Conservation (phyloP, 345 rosid species). For the Pugionium dolabratum region DNA sequence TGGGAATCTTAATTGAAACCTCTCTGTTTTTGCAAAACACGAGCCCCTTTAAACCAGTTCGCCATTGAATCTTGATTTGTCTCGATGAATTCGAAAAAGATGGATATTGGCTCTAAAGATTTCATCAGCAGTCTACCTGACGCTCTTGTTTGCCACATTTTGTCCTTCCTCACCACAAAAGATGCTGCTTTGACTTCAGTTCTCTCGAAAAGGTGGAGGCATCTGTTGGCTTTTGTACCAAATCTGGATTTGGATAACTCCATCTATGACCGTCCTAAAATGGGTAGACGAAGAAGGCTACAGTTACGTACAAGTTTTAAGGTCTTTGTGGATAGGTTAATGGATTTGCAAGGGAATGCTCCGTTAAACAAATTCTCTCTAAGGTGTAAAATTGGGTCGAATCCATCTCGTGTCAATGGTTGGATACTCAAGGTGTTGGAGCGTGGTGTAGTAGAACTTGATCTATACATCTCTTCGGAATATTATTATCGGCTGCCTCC, state of each 20-base stretch:
- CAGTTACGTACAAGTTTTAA: conserved; percentile 12
- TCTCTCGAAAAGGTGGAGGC: conserved; percentile 16
- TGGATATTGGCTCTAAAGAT: conserved; percentile 12
- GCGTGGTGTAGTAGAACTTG: conserved; percentile 17
- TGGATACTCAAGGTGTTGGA: conserved; percentile 27
- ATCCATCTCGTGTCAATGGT: conserved; percentile 23
- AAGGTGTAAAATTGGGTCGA: conserved; percentile 11
- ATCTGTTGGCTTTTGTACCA: conserved; percentile 20
- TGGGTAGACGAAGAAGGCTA: conserved; percentile 11
- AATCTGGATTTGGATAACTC: conserved; percentile 11
- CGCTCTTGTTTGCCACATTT: conserved; percentile 7
- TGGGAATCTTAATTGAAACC: too few species aligned
- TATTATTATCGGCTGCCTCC: conserved; percentile 10
- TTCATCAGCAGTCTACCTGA: conserved; percentile 25
- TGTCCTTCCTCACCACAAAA: conserved; percentile 34
- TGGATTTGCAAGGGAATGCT: conserved; percentile 33
- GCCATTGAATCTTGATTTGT: background rate
- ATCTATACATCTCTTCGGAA: background rate
- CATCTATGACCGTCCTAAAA: conserved; percentile 3
- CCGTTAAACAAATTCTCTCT: conserved; percentile 24
- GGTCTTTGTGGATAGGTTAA: conserved; percentile 19
- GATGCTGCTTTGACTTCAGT: conserved; percentile 31
- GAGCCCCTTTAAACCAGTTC: too few species aligned
- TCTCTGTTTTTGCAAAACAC: too few species aligned
- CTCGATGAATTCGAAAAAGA: conserved; percentile 13